Evolutionary conservation across 352 stramenopile genomes (phyloP).

Genomic region (Pythium volutum): DNA sequence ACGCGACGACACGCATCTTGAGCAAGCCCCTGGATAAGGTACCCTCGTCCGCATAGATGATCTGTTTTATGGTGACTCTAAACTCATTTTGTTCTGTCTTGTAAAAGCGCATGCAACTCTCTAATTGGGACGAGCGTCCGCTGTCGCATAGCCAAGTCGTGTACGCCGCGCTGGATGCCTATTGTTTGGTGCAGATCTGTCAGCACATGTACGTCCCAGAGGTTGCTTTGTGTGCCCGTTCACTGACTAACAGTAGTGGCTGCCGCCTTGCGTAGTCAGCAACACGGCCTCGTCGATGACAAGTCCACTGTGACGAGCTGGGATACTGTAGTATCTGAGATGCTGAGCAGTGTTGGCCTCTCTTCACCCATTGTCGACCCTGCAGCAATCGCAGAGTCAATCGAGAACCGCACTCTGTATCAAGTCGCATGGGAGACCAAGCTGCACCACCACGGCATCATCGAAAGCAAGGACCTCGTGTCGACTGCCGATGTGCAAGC

Average conservation of each 20-base stretch:
- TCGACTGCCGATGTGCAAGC: slow-evolving; percentile 29
- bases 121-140: slow-evolving; percentile 61
- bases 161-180: slow-evolving; percentile 66
- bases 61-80: neutral
- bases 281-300: slow-evolving; percentile 14
- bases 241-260: neutral
- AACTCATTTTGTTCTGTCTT: neutral
- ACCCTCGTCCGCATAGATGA: neutral
- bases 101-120: slow-evolving; percentile 64
- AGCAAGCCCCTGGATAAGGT: slow-evolving; percentile 69
- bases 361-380: slow-evolving; percentile 26
- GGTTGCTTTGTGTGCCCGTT: neutral
- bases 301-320: slow-evolving; percentile 24
- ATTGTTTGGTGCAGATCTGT: slow-evolving; percentile 53
- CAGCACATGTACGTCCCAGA: slow-evolving; percentile 39
- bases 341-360: slow-evolving; percentile 27
- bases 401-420: slow-evolving; percentile 34
- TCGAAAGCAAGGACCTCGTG: slow-evolving; percentile 24
- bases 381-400: slow-evolving; percentile 22
- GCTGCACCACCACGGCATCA: neutral
- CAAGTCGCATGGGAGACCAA: slow-evolving; percentile 28
- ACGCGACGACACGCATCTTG: slow-evolving; percentile 34
- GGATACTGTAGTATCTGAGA: slow-evolving; percentile 21
- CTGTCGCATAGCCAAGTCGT: slow-evolving; percentile 43
- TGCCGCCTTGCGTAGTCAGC: neutral